phyloP scores from a whole-genome alignment of 202 grass and related monocot genomes.

The Panicum hallii region DNA sequence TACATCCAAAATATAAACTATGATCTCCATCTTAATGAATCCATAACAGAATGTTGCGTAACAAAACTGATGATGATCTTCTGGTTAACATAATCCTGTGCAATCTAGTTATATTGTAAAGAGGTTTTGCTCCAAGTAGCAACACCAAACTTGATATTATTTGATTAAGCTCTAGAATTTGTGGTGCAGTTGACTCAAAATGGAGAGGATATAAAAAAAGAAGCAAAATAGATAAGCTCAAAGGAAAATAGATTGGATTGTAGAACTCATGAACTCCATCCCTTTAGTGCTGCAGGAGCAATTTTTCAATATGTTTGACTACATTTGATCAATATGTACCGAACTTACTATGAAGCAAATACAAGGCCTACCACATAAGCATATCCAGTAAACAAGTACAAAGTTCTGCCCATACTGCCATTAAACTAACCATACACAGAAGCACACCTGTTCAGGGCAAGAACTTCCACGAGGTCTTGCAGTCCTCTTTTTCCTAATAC shows the following conservation, averaged over 20 bases:
- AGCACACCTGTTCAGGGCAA: conserved; percentile 69
- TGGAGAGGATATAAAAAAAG: background rate
- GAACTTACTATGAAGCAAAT: background rate
- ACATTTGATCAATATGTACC: background rate
- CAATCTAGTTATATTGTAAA: background rate
- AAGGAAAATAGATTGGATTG: background rate
- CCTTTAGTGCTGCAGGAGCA: background rate
- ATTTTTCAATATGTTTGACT: background rate
- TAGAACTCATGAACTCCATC: background rate
- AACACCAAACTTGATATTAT: background rate
- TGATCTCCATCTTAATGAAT: background rate
- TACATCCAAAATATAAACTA: background rate
- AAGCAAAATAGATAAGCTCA: background rate
- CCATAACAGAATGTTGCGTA: background rate
- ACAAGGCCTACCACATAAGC: background rate
- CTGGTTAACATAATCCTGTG: background rate
- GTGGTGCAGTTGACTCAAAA: background rate
- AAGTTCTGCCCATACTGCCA: background rate
- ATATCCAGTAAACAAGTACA: background rate
- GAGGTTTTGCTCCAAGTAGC: background rate
- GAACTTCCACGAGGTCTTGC: conserved; percentile 51
- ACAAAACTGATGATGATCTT: background rate
- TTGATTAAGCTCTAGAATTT: background rate
- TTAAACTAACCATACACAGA: conserved; percentile 4
- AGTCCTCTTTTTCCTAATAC: conserved; percentile 41